Base-by-base conservation (phyloP, 495 filamentous ascomycete species). In the Aspergillus homomorphus region DNA sequence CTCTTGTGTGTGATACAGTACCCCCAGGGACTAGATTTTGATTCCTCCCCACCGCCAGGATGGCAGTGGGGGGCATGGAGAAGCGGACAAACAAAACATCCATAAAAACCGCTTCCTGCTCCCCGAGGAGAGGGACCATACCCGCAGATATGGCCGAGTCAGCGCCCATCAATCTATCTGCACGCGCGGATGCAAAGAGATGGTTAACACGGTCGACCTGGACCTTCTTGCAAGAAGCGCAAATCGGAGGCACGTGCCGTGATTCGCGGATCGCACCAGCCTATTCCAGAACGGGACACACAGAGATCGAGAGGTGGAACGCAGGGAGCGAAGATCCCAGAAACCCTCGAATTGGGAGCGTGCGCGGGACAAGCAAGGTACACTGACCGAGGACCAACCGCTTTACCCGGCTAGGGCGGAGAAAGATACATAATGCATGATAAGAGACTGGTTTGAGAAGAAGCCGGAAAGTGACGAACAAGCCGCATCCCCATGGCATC, bases 1-100 rank as follows among this genome's bases (percentile, higher is more conserved):
- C 73, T 82, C 81, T 87, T 84, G 82, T 89, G 73, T 84, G 88
- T 84, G 69, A 80, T 82, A 87, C 87, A 88, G 81, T 83, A 80
- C 85, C 86, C 83, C 88, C 86, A 69, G 72, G 81, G 89, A 92
- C 84, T 83, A 78, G 88, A 88, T 89, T 93, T 92, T 91, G 88
- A 80, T 89, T 92, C 87, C 87, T 86, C 87, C 83, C 83, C 82
- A 59, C 33, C 42, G 48, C 65, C 41, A 30, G 49, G 38, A 30
- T 63, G 66, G 60, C 48, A 50, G 57, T 66, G 83, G 82, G 82
- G 84, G 86, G 86, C 84, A 73, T 42, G 49, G 57, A 54, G 70
- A 78, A 82, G 79, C 88, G 88, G 75, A 84, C 87, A 90, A 91
- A 91, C 81, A 78, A 38, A 38, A 85, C 89, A 84, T 91, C 88